Evolutionary conservation across 2,329 filamentous ascomycete genomes (phyloP).

Genomic region (Stenocarpella maydis): DNA sequence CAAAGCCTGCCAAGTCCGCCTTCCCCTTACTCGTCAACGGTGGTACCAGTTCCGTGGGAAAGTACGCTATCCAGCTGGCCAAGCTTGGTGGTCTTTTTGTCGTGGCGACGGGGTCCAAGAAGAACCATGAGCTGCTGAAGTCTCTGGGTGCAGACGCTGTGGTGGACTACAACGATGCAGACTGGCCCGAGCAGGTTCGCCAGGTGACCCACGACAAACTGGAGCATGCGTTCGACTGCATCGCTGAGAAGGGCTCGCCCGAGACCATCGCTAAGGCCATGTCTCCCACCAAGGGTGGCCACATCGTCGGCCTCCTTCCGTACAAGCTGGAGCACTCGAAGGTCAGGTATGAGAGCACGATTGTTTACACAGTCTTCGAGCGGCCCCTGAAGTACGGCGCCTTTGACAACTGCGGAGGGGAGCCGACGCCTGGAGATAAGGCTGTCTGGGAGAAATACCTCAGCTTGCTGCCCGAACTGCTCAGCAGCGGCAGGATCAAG

Average conservation of each 20-base stretch:
- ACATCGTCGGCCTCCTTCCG: conserved; percentile 29
- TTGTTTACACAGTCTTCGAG: conserved; percentile 45
- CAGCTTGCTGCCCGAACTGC: conserved; percentile 40
- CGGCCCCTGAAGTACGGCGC: conserved; percentile 37
- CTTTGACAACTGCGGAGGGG: conserved; percentile 42
- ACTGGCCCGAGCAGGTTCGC: conserved; percentile 60
- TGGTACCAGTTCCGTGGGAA: conserved; percentile 33
- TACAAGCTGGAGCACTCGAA: conserved; percentile 39
- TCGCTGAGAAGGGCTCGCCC: conserved; percentile 41
- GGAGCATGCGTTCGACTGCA: conserved; percentile 43
- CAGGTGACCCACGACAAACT: conserved; percentile 67
- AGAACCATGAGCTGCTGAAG: conserved; percentile 34
- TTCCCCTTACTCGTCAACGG: conserved; percentile 43
- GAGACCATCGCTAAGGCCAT: conserved; percentile 39
- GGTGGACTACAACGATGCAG: conserved; percentile 38
- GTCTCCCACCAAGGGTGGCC: conserved; percentile 44
- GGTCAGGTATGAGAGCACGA: conserved; percentile 44
- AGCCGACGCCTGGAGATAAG: conserved; percentile 42
- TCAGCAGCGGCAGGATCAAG: conserved; percentile 43
- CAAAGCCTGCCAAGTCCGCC: conserved; percentile 40
- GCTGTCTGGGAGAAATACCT: conserved; percentile 45
- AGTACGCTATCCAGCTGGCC: conserved; percentile 35
- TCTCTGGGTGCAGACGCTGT: conserved; percentile 35
- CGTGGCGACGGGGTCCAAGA: conserved; percentile 35
- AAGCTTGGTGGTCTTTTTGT: conserved; percentile 36